Evolutionary conservation across 345 rosid genomes (phyloP).

Genomic region (Bruguiera parviflora): DNA sequence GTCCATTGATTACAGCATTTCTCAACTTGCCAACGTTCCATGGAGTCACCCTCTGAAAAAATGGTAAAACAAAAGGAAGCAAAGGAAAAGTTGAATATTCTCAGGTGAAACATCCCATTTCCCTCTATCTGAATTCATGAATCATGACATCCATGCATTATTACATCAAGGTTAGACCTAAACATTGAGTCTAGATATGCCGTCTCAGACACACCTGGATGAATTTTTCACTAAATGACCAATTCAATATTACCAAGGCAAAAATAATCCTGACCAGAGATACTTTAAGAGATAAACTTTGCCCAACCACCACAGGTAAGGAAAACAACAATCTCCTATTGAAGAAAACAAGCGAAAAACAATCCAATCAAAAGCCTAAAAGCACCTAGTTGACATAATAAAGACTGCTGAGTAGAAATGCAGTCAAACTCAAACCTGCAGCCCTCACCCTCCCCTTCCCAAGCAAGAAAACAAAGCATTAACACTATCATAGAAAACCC

Average conservation of each 20-base stretch:
- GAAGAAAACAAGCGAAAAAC: neutral
- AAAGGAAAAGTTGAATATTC: slow-evolving; percentile 6
- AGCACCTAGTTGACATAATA: neutral
- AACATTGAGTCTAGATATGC: neutral
- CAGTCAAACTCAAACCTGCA: neutral
- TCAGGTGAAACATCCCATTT: no score
- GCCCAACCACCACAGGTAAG: neutral
- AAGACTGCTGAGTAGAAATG: neutral
- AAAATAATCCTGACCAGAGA: neutral
- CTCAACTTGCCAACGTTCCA: slow-evolving; percentile 77
- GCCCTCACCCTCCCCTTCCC: neutral
- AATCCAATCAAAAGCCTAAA: neutral
- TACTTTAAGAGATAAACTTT: neutral
- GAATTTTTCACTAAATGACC: neutral
- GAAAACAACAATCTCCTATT: neutral
- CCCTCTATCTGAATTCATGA: neutral
- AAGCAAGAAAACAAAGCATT: neutral
- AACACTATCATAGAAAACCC: no score
- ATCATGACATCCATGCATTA: neutral
- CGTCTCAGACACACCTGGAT: neutral
- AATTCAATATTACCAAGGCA: neutral
- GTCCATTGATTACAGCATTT: slow-evolving; percentile 75
- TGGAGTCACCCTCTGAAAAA: slow-evolving; percentile 76
- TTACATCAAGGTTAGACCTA: neutral
- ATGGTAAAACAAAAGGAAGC: slow-evolving; percentile 13